Base-by-base conservation (phyloP, 1,139 yeast species). In the Suhomyces yuchorum region DNA sequence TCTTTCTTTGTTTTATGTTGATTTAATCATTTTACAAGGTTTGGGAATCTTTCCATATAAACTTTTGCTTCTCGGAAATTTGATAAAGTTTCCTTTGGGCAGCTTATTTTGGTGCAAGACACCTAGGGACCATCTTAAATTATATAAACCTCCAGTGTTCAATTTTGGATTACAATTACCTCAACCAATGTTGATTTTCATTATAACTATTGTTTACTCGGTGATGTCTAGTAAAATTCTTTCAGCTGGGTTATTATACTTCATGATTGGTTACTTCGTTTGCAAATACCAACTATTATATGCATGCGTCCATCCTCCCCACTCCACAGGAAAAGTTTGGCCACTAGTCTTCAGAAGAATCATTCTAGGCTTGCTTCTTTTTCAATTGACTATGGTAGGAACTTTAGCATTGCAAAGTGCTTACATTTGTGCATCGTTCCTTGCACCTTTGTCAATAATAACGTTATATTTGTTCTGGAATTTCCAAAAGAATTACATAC, bases 381-480 rank as follows among this genome's bases (percentile, higher is more conserved):
- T 93, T 62, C 98, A 93, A 60, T 67, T 92, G 49, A 89, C 97
- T 14, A 90, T 91, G 90, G 91, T 92, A 1, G 98, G 97, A 2
- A 85, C 96, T 0, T 71, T 92, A 50, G 93, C 88, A 1, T 77
- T 87, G 14, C 82, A 89, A 57, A 84, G 86, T 52, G 96, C 96
- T 0, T 91, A 85, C 69, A 68, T 82, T 9, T 71, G 89, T 42
- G 90, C 97, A 0, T 70, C 87, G 32, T 76, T 84, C 52, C 70
- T 92, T 43, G 73, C 84, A 0, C 97, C 97, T 1, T 70, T 91
- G 40, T 95, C 96, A 1, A 59, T 88, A 11, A 67, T 82, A 5
- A 85, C 96, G 0, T 57, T 86, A 24, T 77, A 81, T 42, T 82
- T 85, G 48, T 73, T 87, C 61, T 90, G 90, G 84, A 87, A 86